Evolutionary conservation across 441 rosid genomes (phyloP).

Genomic region (Croton laevigatus): DNA sequence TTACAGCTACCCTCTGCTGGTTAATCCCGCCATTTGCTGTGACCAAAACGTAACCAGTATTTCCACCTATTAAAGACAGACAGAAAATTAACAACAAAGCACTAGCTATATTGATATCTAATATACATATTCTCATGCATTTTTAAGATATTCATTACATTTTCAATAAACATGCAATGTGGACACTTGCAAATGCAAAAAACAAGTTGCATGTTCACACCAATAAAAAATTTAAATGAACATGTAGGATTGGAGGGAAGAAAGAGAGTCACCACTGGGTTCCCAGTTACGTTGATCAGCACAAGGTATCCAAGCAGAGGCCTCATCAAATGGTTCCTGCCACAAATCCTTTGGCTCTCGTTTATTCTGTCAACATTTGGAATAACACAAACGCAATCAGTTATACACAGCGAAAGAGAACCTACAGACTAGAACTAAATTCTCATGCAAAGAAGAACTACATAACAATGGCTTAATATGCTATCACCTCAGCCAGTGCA

Average conservation of each 20-base stretch:
- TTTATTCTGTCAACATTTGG: constrained; percentile 58
- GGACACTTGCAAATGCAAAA: constrained; percentile 10
- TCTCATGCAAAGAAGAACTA: neutral
- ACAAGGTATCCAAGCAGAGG: constrained; percentile 93
- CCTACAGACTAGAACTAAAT: constrained; percentile 10
- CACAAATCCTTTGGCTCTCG: constrained; percentile 93
- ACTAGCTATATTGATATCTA: neutral
- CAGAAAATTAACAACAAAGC: constrained; percentile 16
- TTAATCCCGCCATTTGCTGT: constrained; percentile 99
- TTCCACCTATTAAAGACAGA: constrained; percentile 45
- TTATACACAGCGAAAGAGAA: constrained; percentile 5
- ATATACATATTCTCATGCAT: constrained; percentile 4
- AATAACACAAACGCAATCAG: constrained; percentile 12
- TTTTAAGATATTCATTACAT: constrained; percentile 1
- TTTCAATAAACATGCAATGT: neutral
- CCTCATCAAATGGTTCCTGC: constrained; percentile 68
- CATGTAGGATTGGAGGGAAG: neutral
- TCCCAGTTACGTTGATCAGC: constrained; percentile 77
- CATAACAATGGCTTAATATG: constrained; percentile 6
- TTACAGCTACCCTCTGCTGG: constrained; percentile 98
- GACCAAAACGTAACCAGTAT: constrained; percentile 79
- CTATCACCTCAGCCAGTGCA: constrained; percentile 86
- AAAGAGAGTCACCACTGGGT: constrained; percentile 50
- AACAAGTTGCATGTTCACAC: neutral
- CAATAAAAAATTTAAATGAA: neutral